Evolutionary conservation across 2,329 filamentous ascomycete species (phyloP), one percentile per base, ranked within the genome.

Genomic region (Sporothrix variecibatus): DNA sequence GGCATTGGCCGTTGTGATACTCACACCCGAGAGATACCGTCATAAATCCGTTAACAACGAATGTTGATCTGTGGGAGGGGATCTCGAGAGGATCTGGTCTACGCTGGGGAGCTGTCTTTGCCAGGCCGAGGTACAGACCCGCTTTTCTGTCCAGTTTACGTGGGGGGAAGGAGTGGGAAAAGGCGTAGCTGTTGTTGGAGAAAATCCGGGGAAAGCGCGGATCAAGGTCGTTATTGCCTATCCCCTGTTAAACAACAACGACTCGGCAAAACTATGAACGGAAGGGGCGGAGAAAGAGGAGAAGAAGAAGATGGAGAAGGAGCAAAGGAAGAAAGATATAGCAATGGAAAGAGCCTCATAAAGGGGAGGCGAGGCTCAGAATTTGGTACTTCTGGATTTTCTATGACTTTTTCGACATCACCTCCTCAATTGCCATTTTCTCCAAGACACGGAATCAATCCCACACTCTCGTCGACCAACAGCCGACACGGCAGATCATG

Each of bases 401-500:
- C 23, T 12, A 1, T 11, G 43, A 46, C 26, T 28, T 49, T 49
- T 20, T 17, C 43, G 20, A 20, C 43, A 49, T 49, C 43, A 49
- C 38, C n/a, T 43, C 38, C 11, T 67, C 34, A 40, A 28, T 40
- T 34, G 34, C 43, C 62, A 23, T 15, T 12, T 23, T 1, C 49
- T 4, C 43, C 40, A 31, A 28, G 62, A 28, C 8, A 49, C 65
- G 26, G 43, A 51, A n/a, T 51, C 43, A 8, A 8, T 51, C 40
- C 64, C 64, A 46, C 64, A n/a, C 40, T 28, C 43, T 68, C 12
- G 15, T 34, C 43, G 20, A 11, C 17, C 26, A 68, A 34, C 65
- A 51, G 65, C 65, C 65, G 65, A 51, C 65, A 68, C 65, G 65
- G 43, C 43, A 68, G 28, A 67, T 49, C 64, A 46, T 49, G 64